A percentile compares a stretch with the other conserved stretches of the same genome.
Conservation (phyloP, 768 basidiomycete genomes). For the Coprinopsis cinerea region DNA sequence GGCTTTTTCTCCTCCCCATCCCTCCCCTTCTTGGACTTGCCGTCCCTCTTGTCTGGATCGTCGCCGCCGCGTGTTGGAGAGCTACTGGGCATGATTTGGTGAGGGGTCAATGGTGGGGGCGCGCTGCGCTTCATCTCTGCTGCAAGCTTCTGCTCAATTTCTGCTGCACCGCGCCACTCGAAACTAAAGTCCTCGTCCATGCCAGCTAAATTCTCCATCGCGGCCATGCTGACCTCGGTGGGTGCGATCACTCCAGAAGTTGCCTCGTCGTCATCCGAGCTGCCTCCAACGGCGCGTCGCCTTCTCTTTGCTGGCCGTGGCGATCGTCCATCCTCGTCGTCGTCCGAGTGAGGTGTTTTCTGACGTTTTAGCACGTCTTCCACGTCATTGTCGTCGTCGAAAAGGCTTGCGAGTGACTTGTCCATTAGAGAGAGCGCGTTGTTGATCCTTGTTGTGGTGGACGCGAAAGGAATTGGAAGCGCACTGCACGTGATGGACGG, state of each 20-base stretch:
- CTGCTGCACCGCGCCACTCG: conserved; percentile 47
- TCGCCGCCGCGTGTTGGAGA: conserved; percentile 38
- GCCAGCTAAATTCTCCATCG: conserved; percentile 31
- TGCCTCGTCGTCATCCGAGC: conserved; percentile 48
- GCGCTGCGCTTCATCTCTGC: conserved; percentile 39
- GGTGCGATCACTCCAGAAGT: conserved; percentile 13
- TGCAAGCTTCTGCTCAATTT: conserved; percentile 49
- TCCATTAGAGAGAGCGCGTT: conserved; percentile 40
- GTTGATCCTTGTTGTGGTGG: conserved; percentile 31
- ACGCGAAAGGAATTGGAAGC: conserved; percentile 21
- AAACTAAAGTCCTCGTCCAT: conserved; percentile 39
- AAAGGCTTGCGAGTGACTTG: conserved; percentile 49
- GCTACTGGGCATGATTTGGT: conserved; percentile 43
- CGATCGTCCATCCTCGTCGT: conserved; percentile 13
- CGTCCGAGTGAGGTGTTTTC: conserved; percentile 14
- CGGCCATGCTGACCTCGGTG: conserved; percentile 37
- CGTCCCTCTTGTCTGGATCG: conserved; percentile 15
- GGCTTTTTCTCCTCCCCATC: conserved; percentile 35
- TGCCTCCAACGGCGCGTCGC: conserved; percentile 37
- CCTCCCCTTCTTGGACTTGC: conserved; percentile 21
- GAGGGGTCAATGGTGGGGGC: conserved; percentile 30
- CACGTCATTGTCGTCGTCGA: conserved; percentile 52
- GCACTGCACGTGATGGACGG: conserved; percentile 18
- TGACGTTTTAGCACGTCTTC: conserved; percentile 20
- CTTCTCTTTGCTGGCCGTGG: conserved; percentile 30